Evolutionary conservation across 2,329 filamentous ascomycete species (phyloP), one percentile per base, ranked within the genome.

Genomic region (Neurospora sp.): DNA sequence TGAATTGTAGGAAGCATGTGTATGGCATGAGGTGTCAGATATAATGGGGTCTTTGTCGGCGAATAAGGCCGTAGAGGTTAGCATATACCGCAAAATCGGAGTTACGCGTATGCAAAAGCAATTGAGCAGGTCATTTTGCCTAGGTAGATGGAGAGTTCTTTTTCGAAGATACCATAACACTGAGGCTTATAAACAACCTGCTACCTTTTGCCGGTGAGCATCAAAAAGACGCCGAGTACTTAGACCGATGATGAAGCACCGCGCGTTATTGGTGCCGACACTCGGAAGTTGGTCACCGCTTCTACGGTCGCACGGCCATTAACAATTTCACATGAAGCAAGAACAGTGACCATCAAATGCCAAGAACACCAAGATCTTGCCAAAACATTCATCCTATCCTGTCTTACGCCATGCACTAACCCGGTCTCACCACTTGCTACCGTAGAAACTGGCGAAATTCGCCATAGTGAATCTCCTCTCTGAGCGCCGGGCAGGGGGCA

Each of bases 1-100:
- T 80, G 73, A 78, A n/a, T 1, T 1, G 52, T 36, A n/a, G 28
- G 8, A 3, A 62, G 52, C 52, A 62, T 62, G 23, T 33, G 28
- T 62, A 62, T 62, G 28, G 23, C 52, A 33, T 62, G 52, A 36
- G 15, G 52, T 8, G 15, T 62, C 28, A 17, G 23, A 62, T 33
- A 62, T 62, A 33, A 62, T 33, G 28, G 52, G 28, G 15, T 10
- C 52, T 33, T 28, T 17, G 23, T 62, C 52, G 52, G 52, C 52
- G 23, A 62, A 62, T 62, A 33, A 2, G 28, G 52, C 28, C 52
- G 23, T 62, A 62, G 52, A 62, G 28, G 52, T 36, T 62, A 36
- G 52, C 23, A 62, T 62, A 62, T 36, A 62, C 52, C 52, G 52
- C 52, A 62, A 52, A 62, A 62, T 62, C 52, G 52, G 28, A 36